Evolutionary conservation across 192 early-diverging fungal species (phyloP), one percentile per base, ranked within the genome.

Genomic region (Linnemannia elongata): DNA sequence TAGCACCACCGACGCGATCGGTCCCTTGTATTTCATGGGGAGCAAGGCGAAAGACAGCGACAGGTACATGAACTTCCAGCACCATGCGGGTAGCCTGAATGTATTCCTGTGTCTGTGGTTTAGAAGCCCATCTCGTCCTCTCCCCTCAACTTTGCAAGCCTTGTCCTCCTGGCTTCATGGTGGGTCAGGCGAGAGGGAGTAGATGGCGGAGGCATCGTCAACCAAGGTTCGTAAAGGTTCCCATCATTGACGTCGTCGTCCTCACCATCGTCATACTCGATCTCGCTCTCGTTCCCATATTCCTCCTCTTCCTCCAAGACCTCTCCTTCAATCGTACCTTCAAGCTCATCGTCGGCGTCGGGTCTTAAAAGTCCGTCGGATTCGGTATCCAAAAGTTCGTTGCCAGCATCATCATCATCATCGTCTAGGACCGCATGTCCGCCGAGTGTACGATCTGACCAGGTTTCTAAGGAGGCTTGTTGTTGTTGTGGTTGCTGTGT

Each of bases 331-430:
- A 85, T 76, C 1, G 82, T 85, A 1, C 69, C 82, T n/a, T 77
- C 74, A 45, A 80, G 24, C 33, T 80, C 79, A n/a, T 86, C 84
- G 20, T 77, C 79, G 5, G 52, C 78, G 33, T 81, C 79, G 24
- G 74, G 75, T 15, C 75, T 20, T 15, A 77, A 72, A 33, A 81
- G 44, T 3, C 72, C 75, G 13, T 81, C 84, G 3, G 73, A 36
- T 45, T 86, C 84, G 10, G 84, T 86, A 60, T 86, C 84, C 24
- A 86, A 30, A n/a, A 86, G 42, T 52, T 86, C 84, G 75, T 86
- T 86, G 15, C 84, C 84, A 13, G 75, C 79, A 36, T 86, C 84
- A 22, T 86, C 84, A 49, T 86, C 79, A 12, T 80, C 75, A 18
- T 86, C 84, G 35, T 86, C 84, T 17, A 86, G 38, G 35, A 86